Percentiles rank a stretch among this genome's conserved stretches.
Evolutionary conservation across 1,284 basidiomycete genomes (phyloP).

Genomic region (Ganoderma resinaceum): DNA sequence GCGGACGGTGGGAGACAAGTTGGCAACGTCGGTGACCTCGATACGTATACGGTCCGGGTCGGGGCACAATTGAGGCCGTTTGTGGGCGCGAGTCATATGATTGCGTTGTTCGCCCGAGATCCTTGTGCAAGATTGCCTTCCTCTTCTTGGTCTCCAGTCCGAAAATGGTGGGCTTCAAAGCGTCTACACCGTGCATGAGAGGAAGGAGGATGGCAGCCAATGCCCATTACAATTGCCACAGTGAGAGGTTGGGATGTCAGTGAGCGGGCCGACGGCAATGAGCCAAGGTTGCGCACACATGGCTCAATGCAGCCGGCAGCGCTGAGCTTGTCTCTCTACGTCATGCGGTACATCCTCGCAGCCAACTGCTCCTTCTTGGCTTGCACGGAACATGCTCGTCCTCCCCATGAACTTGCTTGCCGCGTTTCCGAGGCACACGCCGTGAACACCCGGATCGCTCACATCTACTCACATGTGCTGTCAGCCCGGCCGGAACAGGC

Average conservation of each 20-base stretch:
- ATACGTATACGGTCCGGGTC: conserved; percentile 10
- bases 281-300: not conserved
- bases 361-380: not conserved
- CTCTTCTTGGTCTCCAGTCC: conserved; percentile 14
- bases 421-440: not conserved
- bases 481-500: conserved; percentile 3
- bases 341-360: not conserved
- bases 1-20: not conserved
- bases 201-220: not conserved
- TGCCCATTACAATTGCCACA: not conserved
- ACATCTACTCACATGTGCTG: not conserved
- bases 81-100: conserved; percentile 27
- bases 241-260: too few species aligned
- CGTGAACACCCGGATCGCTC: not conserved
- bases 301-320: not conserved
- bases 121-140: conserved; percentile 29
- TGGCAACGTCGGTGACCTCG: not conserved
- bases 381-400: not conserved
- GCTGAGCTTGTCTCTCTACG: not conserved
- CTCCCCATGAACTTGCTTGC: not conserved
- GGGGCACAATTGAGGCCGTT: conserved; percentile 7
- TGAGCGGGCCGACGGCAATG: not conserved
- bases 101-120: conserved; percentile 23
- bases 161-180: conserved; percentile 2
- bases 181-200: conserved; percentile 9